Percentiles rank a stretch among this genome's conserved stretches.
phyloP scores from a whole-genome alignment of 2,329 filamentous ascomycete species.

The Monilinia fructicola region DNA sequence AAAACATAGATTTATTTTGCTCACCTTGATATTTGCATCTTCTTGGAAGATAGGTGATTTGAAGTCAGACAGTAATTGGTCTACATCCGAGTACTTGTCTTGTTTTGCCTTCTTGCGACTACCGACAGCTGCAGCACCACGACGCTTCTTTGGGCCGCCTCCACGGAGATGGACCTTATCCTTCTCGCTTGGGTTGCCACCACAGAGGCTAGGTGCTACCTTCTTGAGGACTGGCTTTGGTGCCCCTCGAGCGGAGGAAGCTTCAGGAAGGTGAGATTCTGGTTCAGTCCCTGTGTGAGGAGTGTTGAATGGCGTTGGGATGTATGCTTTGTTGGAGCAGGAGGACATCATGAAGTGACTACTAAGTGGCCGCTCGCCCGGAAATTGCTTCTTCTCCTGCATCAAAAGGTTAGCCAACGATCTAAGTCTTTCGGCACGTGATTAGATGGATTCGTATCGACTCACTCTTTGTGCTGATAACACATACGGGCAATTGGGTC shows the following conservation, averaged over 20 bases:
- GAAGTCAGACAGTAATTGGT: conserved; percentile 11
- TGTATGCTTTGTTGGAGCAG: conserved; percentile 7
- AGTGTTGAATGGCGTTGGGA: conserved; percentile 18
- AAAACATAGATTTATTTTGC: too few relatives aligned
- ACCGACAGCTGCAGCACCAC: conserved; percentile 1
- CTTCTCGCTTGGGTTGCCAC: background rate
- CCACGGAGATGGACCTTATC: conserved; percentile 8
- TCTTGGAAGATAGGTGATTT: conserved; percentile 25
- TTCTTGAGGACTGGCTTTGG: background rate
- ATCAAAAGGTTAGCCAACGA: background rate
- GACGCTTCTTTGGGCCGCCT: conserved; percentile 17
- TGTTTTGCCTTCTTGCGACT: conserved; percentile 20
- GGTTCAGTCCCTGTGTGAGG: background rate
- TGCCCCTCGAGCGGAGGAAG: background rate
- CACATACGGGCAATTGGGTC: background rate
- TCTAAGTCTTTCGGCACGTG: conserved; percentile 1
- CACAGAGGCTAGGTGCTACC: background rate
- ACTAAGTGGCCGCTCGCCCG: background rate
- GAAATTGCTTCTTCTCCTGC: background rate
- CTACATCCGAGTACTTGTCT: conserved; percentile 19
- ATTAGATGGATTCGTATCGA: background rate
- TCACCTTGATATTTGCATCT: conserved; percentile 24
- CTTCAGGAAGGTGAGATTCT: background rate
- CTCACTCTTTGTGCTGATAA: conserved; percentile 1
- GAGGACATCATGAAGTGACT: conserved; percentile 17